Base-by-base conservation (phyloP, 1,139 yeast species). In the Williopsis jadinii region DNA sequence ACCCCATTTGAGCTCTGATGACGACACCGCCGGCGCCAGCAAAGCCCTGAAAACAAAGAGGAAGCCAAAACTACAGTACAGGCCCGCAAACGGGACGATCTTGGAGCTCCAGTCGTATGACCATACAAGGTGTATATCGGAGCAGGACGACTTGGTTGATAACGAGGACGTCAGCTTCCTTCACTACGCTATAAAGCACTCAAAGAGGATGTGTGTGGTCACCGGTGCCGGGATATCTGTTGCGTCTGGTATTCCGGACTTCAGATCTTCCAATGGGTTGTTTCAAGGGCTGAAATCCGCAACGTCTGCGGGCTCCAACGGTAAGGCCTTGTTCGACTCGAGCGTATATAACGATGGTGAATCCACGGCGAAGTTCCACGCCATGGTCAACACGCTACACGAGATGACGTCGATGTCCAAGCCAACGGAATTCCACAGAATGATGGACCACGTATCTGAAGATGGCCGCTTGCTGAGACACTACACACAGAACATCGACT, bases 181-280 rank as follows among this genome's bases (percentile, higher is more conserved):
- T 15, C 67, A 63, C 38, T 64, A 67, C 48, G 69, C 71, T 1
- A 47, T 83, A 11, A 68, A 64, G 50, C 68, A 79, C 52, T 62
- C 73, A n/a, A 64, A 61, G 41, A 62, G 61, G 41, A 71, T 66
- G 64, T 68, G 82, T 1, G 70, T 78, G 30, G 70, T 87, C 30
- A 77, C 92, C 0, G 96, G 96, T 4, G 96, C 96, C 10, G 96
- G 96, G 3, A 78, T 85, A 29, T 84, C 95, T 27, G 92, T 90
- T 44, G 84, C 84, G 35, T 87, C 95, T 0, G 96, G 96, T 3
- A 86, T 87, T 34, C 95, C 95, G 2, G 96, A 87, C 59, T 87
- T 87, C 58, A 67, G 96, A 47, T 84, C 95, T 0, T 68, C 81
- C 11, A 76, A 80, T 49, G 95, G 95, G 3, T 65, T 86, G 35